Percentiles rank a stretch among this genome's conserved stretches.
Conservation (phyloP, 345 rosid species). For the Raphanus sativus region DNA sequence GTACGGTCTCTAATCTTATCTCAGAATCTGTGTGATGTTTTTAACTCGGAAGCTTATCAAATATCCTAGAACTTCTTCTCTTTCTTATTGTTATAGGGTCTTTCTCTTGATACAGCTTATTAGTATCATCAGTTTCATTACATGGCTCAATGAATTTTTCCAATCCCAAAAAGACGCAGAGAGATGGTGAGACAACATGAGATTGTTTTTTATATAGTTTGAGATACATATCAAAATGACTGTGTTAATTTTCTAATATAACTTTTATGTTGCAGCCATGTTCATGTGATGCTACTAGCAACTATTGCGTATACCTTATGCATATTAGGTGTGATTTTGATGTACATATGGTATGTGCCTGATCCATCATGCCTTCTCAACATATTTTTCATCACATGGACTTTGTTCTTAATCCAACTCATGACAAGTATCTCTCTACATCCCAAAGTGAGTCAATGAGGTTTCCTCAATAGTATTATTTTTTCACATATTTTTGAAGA, state of each 20-base stretch:
- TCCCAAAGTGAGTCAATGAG: slow-evolving; percentile 54
- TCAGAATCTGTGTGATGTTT: slow-evolving; percentile 13
- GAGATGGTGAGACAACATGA: slow-evolving; percentile 61
- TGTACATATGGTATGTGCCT: slow-evolving; percentile 98
- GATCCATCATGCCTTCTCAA: slow-evolving; percentile 84
- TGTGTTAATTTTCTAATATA: neutral
- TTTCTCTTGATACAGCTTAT: slow-evolving; percentile 91
- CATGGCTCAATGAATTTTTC: slow-evolving; percentile 76
- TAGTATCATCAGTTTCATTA: slow-evolving; percentile 84
- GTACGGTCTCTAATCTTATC: slow-evolving; percentile 41
- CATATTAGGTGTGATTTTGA: slow-evolving; percentile 75
- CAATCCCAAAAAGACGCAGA: slow-evolving; percentile 58
- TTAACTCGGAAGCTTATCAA: slow-evolving; percentile 16
- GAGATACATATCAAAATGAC: neutral
- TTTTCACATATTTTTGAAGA: no score
- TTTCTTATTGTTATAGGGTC: slow-evolving; percentile 57
- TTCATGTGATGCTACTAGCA: slow-evolving; percentile 72
- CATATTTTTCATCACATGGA: slow-evolving; percentile 90
- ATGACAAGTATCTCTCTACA: slow-evolving; percentile 90
- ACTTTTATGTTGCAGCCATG: slow-evolving; percentile 52
- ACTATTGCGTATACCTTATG: slow-evolving; percentile 67
- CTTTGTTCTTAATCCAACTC: slow-evolving; percentile 87
- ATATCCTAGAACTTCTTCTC: neutral
- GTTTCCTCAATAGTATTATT: neutral
- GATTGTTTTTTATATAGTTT: neutral